Evolutionary conservation across 176 grass and related monocot species (phyloP), one percentile per base, ranked within the genome.

Genomic region (Hsuehochloa calcarea): DNA sequence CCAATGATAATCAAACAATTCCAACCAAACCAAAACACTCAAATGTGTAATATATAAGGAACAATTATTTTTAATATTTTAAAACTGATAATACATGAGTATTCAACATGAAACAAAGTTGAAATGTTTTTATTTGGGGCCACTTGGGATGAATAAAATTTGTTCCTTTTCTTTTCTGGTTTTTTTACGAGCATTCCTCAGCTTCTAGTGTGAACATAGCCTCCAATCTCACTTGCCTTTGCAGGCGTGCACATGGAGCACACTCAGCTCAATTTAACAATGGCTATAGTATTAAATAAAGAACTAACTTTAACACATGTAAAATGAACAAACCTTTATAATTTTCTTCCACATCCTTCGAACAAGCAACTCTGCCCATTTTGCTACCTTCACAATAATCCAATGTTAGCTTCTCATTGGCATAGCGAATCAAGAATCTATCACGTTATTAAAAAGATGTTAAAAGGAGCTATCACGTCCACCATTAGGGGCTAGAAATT

Each of bases 301-400:
- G 35, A 74, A 80, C 3, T 35, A 87, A 26, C 34, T 10, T 51
- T 51, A 52, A 9, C 50, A 65, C 35, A 31, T 6, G 14, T 67
- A 75, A 54, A 31, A 66, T 49, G 5, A 75, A 19, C 85, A 81
- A 75, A 87, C 85, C 85, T 87, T 87, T 67, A 75, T 46, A 31
- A 56, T 55, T 82, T 55, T 87, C 68, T 44, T 75, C 46, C 50
- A 5, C 10, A 31, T 50, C 46, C 70, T 46, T 41, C 37, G 61
- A 71, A 78, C 65, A 79, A 71, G 49, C n/a, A 85, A 41, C 41
- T 60, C 45, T 49, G 8, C 46, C 56, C 20, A 4, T 37, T 63
- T 31, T 71, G 54, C 44, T 39, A 86, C 65, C 84, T 79, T 40
- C 52, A 62, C 40, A 79, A 70, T 60, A 12, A 47, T 50, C 29